Conservation (phyloP, 495 filamentous ascomycete species). For the Cladorrhinum samala region DNA sequence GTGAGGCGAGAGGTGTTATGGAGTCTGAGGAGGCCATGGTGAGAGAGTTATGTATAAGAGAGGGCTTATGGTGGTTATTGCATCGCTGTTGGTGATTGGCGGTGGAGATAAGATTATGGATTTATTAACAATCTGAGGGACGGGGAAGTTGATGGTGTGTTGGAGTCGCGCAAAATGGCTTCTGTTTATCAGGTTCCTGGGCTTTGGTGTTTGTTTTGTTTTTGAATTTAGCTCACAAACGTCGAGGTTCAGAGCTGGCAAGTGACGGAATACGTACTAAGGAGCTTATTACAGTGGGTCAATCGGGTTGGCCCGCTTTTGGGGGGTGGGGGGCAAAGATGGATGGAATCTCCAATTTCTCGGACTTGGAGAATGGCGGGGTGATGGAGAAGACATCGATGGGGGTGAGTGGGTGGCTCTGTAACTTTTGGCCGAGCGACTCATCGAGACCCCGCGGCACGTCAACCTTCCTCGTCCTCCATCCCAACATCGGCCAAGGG, state of each 20-base stretch:
- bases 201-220: no score
- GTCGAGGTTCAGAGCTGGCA: no score
- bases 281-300: neutral
- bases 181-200: no score
- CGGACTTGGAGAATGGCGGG: neutral
- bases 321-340: neutral
- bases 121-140: no score
- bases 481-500: neutral
- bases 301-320: neutral
- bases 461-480: neutral
- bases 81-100: neutral
- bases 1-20: slow-evolving; percentile 66
- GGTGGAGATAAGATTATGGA: neutral
- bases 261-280: no score
- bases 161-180: no score
- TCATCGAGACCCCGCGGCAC: slow-evolving; percentile 5
- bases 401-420: neutral
- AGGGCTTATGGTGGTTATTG: no score
- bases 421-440: slow-evolving; percentile 16
- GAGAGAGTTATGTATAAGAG: no score
- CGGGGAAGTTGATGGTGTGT: neutral
- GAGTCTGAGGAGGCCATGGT: slow-evolving; percentile 42
- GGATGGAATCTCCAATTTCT: neutral
- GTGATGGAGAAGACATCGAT: neutral
- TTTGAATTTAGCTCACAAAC: no score